Evolutionary conservation across 2,329 filamentous ascomycete species (phyloP).

Genomic region (Lecanicillium sp.): DNA sequence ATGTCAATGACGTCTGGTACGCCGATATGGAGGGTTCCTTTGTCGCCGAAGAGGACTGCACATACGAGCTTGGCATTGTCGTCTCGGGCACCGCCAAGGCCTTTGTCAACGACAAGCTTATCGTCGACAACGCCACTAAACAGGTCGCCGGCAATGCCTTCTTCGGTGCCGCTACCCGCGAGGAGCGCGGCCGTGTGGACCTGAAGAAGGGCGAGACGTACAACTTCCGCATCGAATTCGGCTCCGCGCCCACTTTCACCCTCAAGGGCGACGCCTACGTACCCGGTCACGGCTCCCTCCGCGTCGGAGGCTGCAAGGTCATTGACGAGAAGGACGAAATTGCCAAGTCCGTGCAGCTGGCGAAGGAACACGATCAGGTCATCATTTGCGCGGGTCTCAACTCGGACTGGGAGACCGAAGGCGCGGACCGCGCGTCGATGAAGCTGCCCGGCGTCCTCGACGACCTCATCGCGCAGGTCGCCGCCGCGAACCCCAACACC

Average conservation of each 20-base stretch:
- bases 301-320: conserved; percentile 54
- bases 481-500: conserved; percentile 61
- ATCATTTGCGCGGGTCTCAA: conserved; percentile 74
- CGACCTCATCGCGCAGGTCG: conserved; percentile 59
- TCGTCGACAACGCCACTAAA: conserved; percentile 61
- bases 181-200: conserved; percentile 53
- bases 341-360: conserved; percentile 59
- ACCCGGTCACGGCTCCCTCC: conserved; percentile 54
- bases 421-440: conserved; percentile 71
- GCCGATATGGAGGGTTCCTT: conserved; percentile 56
- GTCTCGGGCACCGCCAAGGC: conserved; percentile 62
- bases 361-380: conserved; percentile 67
- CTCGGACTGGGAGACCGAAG: conserved; percentile 76
- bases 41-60: conserved; percentile 52
- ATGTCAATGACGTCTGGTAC: conserved; percentile 51
- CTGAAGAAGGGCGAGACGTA: conserved; percentile 56
- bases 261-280: conserved; percentile 44
- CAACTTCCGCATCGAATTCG: conserved; percentile 53
- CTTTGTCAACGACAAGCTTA: conserved; percentile 54
- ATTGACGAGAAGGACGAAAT: conserved; percentile 56
- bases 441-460: conserved; percentile 70
- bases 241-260: conserved; percentile 52
- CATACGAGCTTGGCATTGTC: conserved; percentile 60
- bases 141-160: conserved; percentile 58
- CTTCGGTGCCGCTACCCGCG: conserved; percentile 57